Evolutionary conservation across 495 filamentous ascomycete species (phyloP).

Genomic region (Alectoria sarmentosa): DNA sequence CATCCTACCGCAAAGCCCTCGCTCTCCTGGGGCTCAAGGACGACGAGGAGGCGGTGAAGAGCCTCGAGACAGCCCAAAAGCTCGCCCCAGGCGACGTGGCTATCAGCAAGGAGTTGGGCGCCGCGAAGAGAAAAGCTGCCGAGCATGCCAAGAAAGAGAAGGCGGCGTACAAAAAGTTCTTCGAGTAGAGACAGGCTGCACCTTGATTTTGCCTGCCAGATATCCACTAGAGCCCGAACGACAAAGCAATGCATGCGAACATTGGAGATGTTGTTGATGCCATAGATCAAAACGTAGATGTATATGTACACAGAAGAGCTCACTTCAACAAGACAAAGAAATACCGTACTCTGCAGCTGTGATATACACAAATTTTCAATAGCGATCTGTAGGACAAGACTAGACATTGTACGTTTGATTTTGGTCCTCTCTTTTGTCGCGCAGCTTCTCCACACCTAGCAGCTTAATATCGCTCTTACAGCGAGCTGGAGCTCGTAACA

Average conservation of each 20-base stretch:
- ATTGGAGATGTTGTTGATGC: not conserved
- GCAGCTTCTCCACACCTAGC: not conserved
- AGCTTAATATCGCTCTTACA: not conserved
- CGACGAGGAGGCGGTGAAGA: conserved; percentile 73
- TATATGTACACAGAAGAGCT: conserved; percentile 9
- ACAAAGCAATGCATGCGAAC: not conserved
- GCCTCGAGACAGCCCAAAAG: conserved; percentile 68
- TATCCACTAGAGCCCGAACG: not conserved
- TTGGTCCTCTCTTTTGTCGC: not conserved
- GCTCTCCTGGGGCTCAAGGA: conserved; percentile 71
- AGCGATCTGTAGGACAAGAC: not conserved
- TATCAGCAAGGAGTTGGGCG: conserved; percentile 63
- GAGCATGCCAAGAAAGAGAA: conserved; percentile 79
- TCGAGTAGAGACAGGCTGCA: conserved; percentile 43
- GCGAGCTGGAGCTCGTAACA: not conserved
- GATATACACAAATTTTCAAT: not conserved
- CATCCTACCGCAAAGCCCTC: conserved; percentile 70
- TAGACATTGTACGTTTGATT: not conserved
- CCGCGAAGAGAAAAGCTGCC: conserved; percentile 66
- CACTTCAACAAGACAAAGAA: not conserved
- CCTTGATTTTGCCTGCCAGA: not conserved
- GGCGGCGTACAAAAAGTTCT: conserved; percentile 83
- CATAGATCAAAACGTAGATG: not conserved
- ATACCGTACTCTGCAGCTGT: not conserved
- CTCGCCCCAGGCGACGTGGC: conserved; percentile 70